These are phyloP conservation scores for Neurospora africana DNA, from an alignment of 495 filamentous ascomycete genomes.

Conservation along the genomic window DNA sequence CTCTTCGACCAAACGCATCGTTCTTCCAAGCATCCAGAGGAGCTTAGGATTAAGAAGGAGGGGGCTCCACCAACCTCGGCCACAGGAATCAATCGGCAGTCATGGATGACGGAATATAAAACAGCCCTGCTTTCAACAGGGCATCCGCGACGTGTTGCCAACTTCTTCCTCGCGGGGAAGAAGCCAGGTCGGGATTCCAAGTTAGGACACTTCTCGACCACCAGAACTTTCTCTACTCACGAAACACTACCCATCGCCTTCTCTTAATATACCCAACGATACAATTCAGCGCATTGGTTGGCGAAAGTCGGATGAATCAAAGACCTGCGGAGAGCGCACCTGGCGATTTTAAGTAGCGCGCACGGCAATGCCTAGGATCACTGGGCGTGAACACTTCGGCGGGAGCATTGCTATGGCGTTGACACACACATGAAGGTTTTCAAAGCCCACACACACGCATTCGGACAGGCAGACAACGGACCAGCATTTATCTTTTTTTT, in stretches of 20 bases:
- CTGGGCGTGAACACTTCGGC: not conserved
- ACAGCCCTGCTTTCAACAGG: not conserved
- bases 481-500: conserved; percentile 1
- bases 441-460: conserved; percentile 2
- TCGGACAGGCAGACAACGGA: conserved; percentile 3
- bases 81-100: not conserved
- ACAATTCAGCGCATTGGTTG: not conserved
- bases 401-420: conserved; percentile 22
- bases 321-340: not conserved
- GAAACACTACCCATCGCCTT: not conserved
- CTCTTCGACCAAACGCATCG: conserved; percentile 26
- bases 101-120: not conserved
- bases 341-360: not conserved
- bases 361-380: not conserved
- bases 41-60: not conserved
- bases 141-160: not conserved
- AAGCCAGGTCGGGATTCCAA: not conserved
- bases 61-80: not conserved
- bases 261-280: not conserved
- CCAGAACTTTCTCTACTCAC: not conserved
- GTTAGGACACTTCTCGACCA: not conserved
- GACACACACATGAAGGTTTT: conserved; percentile 7
- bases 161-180: not conserved
- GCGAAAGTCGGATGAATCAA: not conserved
- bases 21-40: conserved; percentile 28